Base-by-base conservation (phyloP, 371 early-diverging fungal species). In the Nematocida sp. region DNA sequence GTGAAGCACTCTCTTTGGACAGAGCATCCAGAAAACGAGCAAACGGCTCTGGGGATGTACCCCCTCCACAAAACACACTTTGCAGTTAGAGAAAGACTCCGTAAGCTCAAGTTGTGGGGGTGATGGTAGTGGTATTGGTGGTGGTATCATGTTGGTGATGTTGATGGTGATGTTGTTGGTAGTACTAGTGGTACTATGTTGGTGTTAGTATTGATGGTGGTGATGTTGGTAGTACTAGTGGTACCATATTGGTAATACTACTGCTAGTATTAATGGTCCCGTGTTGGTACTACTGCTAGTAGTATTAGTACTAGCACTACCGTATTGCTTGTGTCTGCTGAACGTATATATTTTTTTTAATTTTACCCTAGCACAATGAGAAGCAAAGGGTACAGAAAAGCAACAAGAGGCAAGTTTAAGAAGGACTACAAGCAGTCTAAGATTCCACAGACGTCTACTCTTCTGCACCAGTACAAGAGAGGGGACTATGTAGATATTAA, bases 401-500 rank as follows among this genome's bases (percentile, higher is more conserved):
- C 94, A 85, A 98, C 96, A 78, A 89, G 99, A 86, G 89, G 92
- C 87, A 86, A 93, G 87, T 96, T 96, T 86, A 86, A 92, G 79
- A 91, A 94, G 84, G 89, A 89, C 82, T 94, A 94, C 90, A 89
- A 93, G 78, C 87, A 90, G 80, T 87, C 91, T 82, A 80, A 78
- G 7, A 87, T 87, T 78, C 89, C 93, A 85, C 87, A 87, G 81
- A 87, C 94, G 80, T 90, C 93, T 77, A 96, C 94, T 83, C 93
- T 94, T 87, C 85, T 95, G 78, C 91, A 89, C 87, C 89, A 86
- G 83, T 96, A 92, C 90, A 91, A 91, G 87, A 91, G 93, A 79
- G 95, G 95, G 54, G 95, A 96, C 84, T 91, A 92, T 77, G 96
- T 96, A 74, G 95, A 95, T 86, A 90, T 94, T 85, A 91, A 90